phyloP scores from a whole-genome alignment of 306 rosid genomes.

The Trifolium fragiferum region DNA sequence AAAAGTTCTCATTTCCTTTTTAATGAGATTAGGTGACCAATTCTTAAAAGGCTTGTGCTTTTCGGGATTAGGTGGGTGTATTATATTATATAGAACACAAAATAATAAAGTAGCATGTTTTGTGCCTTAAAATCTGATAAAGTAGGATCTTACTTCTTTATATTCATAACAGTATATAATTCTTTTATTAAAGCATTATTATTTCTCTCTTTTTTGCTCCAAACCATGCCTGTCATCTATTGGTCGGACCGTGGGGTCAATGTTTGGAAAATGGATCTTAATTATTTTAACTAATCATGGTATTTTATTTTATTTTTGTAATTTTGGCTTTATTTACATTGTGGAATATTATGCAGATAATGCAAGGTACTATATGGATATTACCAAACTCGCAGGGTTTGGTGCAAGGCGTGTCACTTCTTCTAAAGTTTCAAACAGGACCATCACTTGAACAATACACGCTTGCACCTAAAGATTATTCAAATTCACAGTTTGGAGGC shows the following conservation, averaged over 20 bases:
- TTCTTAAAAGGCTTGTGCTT: slow-evolving; percentile 14
- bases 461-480: slow-evolving; percentile 41
- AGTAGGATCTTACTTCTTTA: slow-evolving; percentile 28
- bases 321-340: slow-evolving; percentile 38
- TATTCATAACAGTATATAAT: not conserved
- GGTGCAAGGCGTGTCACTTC: slow-evolving; percentile 71
- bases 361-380: slow-evolving; percentile 84
- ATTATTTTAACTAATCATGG: slow-evolving; percentile 24
- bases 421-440: slow-evolving; percentile 65
- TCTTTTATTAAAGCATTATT: slow-evolving; percentile 27
- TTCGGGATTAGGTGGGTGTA: slow-evolving; percentile 35
- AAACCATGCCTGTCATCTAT: not conserved
- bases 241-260: not conserved
- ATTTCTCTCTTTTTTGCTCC: slow-evolving; percentile 3
- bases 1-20: slow-evolving; percentile 18
- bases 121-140: slow-evolving; percentile 14
- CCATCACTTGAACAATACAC: slow-evolving; percentile 52
- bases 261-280: not conserved
- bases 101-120: slow-evolving; percentile 18
- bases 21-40: slow-evolving; percentile 16
- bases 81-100: slow-evolving; percentile 1
- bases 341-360: slow-evolving; percentile 64
- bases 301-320: not conserved
- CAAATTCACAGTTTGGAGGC: slow-evolving; percentile 61
- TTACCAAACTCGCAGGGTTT: slow-evolving; percentile 56